Base-by-base conservation (phyloP, 1,284 basidiomycete species). In the Cutaneotrichosporon cyanovorans region DNA sequence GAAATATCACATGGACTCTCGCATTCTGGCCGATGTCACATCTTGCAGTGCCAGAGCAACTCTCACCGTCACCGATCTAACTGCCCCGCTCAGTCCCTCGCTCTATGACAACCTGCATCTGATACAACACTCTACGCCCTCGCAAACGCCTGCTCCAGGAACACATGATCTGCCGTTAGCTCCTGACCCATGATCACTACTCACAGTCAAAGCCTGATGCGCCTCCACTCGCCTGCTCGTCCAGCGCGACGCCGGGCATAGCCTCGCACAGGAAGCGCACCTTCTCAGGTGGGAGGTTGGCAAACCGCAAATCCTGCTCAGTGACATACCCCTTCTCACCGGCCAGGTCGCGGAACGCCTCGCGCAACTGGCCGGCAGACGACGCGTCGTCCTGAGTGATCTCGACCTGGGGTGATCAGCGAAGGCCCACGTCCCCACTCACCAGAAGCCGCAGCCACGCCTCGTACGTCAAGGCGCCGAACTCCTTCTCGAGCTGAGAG, bases 371-470 rank as follows among this genome's bases (percentile, higher is more conserved):
- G 46, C 92, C 89, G 0, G 85, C 80, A 1, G 89, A 87, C 1
- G 88, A 92, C 46, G 93, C 89, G 65, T 97, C 67, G 53, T 69
- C 95, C 74, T 97, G 89, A 23, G 83, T 93, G 56, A 96, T 93
- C 40, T 92, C 88, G 39, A 92, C 85, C 88, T 91, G 54, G 16
- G 14, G 43, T 43, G 22, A 46, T 38, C 32, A 30, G 3, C 21
- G 4, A 7, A 8, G 31, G 30, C 5, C 14, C 5, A 30, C 12
- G 78, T 45, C n/a, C 65, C 89, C 15, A 36, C 41, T 16, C 18
- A 44, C 91, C 68, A 98, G 72, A 53, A 96, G 83, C 54, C 90
- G 88, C 58, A 96, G 87, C 71, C 96, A 97, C 1, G 91, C 89
- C 66, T 96, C 88, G 65, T 88, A 97, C 0, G 83, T 87, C 31